These are phyloP conservation scores for Micractinium conductrix DNA, from an alignment of 139 green algal species.

Conservation along the genomic window DNA sequence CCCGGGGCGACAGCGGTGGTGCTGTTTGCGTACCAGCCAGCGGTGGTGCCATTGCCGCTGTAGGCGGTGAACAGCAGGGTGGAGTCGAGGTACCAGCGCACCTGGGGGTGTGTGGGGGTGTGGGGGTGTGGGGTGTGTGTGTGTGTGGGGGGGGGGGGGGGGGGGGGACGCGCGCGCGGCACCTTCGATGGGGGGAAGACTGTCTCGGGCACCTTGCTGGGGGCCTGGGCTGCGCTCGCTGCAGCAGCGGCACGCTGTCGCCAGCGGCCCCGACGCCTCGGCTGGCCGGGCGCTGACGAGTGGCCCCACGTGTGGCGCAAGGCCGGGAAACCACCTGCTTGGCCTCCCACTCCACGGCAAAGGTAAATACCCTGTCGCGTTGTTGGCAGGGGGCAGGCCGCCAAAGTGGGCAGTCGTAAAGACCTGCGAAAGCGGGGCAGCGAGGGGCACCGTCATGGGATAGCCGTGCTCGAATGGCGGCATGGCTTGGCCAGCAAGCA, in stretches of 20 bases:
- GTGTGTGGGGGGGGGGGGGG: no score
- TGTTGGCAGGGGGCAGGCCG: background rate
- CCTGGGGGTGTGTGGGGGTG: background rate
- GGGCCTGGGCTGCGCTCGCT: no score
- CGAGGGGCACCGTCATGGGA: background rate
- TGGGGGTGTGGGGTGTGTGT: no score
- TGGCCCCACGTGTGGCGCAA: background rate
- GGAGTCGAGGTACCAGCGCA: background rate
- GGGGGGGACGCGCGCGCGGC: background rate
- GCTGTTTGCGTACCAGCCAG: background rate
- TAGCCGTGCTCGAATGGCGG: background rate
- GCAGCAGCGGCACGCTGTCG: no score
- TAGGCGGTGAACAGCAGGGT: background rate
- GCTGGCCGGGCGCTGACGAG: background rate
- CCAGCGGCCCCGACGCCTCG: no score
- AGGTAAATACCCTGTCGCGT: background rate
- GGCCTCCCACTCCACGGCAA: background rate
- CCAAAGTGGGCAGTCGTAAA: background rate
- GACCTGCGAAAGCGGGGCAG: background rate
- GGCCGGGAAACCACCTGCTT: background rate
- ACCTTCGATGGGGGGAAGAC: background rate
- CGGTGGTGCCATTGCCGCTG: background rate
- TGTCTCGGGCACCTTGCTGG: background rate
- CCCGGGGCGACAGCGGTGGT: background rate
- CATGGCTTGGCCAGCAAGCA: background rate